Conservation (phyloP, 2,329 filamentous ascomycete genomes). For the Diaporthe sp. region DNA sequence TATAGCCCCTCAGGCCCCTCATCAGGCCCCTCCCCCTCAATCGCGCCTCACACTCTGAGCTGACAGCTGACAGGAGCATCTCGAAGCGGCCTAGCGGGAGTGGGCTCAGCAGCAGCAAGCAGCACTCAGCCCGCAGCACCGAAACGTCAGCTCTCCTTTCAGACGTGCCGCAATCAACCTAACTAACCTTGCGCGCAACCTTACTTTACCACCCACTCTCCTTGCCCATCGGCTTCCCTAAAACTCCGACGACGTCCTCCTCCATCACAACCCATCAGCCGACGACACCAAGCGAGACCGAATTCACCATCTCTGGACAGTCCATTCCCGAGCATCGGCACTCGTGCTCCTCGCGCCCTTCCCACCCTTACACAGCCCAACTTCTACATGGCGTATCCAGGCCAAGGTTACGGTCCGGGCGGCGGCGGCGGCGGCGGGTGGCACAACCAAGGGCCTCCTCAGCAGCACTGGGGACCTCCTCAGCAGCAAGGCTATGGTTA, state of each 20-base stretch:
- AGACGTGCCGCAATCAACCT: conserved; percentile 13
- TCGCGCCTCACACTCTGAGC: conserved; percentile 12
- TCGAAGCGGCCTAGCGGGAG: conserved; percentile 4
- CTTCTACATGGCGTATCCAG: conserved; percentile 43
- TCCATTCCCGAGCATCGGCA: background rate
- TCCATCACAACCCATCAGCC: conserved; percentile 4
- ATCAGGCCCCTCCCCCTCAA: conserved; percentile 1
- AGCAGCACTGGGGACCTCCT: conserved; percentile 37
- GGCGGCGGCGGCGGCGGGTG: conserved; percentile 39
- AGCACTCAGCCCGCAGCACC: conserved; percentile 5
- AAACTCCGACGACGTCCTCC: background rate
- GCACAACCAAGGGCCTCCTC: conserved; percentile 43
- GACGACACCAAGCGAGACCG: conserved; percentile 1
- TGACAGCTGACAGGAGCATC: conserved; percentile 24
- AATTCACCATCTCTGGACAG: background rate
- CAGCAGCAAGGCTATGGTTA: conserved; percentile 35
- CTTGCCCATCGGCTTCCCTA: background rate
- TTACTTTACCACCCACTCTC: conserved; percentile 4
- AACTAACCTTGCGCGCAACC: conserved; percentile 1
- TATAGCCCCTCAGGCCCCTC: background rate
- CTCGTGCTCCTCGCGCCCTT: background rate
- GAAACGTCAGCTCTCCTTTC: conserved; percentile 29
- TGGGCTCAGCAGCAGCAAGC: conserved; percentile 13
- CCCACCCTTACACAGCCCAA: background rate
- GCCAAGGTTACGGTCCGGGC: conserved; percentile 47